Conservation (phyloP, 768 basidiomycete species). For the Pisolithus tinctorius region DNA sequence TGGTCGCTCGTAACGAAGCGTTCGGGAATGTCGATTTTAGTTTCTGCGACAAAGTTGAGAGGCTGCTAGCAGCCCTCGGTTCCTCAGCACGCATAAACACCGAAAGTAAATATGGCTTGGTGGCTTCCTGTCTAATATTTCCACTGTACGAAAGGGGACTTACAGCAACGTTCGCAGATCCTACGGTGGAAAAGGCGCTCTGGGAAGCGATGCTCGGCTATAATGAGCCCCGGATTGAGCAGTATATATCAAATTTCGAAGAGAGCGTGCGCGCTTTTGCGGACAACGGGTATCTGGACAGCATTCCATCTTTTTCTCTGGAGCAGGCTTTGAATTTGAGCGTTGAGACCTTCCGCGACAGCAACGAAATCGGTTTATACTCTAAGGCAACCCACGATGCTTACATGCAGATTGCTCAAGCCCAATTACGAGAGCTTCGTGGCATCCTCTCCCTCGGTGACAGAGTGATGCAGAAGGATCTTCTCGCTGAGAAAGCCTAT, state of each 20-base stretch:
- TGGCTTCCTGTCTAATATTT: no score
- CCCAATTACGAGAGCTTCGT: neutral
- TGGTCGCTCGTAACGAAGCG: neutral
- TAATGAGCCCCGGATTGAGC: neutral
- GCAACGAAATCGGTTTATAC: neutral
- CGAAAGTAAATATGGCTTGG: neutral
- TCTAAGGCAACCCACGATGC: neutral
- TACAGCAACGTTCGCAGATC: neutral
- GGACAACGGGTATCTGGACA: neutral
- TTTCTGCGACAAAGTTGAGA: neutral
- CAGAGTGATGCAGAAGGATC: neutral
- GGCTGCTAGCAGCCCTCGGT: neutral
- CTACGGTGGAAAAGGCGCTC: neutral
- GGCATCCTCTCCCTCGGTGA: neutral
- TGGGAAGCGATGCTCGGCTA: neutral
- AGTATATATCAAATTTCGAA: neutral
- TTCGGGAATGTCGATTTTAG: neutral
- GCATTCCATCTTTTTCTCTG: neutral
- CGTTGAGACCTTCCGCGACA: neutral
- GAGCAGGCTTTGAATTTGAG: neutral
- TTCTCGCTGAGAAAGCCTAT: neutral
- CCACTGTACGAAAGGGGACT: no score
- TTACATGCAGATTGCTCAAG: neutral
- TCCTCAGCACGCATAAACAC: neutral
- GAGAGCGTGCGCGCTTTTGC: neutral